phyloP scores from a whole-genome alignment of 177 flowering plant genomes.

The Vitis hybrid region DNA sequence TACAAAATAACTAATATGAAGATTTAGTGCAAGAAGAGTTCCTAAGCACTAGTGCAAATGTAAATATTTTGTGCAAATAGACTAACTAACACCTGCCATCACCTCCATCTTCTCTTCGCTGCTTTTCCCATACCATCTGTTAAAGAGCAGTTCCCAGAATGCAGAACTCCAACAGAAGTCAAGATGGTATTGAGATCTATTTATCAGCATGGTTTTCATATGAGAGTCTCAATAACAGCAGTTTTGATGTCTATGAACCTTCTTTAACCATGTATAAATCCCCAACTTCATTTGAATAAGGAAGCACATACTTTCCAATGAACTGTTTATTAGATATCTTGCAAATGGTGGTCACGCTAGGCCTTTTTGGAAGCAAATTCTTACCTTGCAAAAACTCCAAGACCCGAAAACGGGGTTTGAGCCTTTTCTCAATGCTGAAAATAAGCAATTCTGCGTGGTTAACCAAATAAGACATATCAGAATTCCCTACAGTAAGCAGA shows the following conservation, averaged over 20 bases:
- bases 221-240: neutral
- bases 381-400: constrained; percentile 20
- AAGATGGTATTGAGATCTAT: neutral
- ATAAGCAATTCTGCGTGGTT: constrained; percentile 18
- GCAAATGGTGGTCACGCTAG: constrained; percentile 8
- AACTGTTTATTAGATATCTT: constrained; percentile 15
- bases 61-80: neutral
- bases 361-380: constrained; percentile 18
- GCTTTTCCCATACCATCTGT: neutral
- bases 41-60: neutral
- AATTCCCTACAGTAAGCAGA: constrained; percentile 17
- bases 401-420: constrained; percentile 30
- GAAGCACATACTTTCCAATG: constrained; percentile 21
- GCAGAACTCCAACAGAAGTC: neutral
- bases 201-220: neutral
- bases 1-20: no score
- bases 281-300: constrained; percentile 11
- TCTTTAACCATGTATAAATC: neutral
- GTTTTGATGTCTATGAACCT: neutral
- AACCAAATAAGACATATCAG: constrained; percentile 14
- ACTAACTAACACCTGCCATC: neutral
- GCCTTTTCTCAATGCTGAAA: constrained; percentile 27
- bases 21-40: neutral
- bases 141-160: neutral
- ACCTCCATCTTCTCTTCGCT: neutral